Evolutionary conservation across 2,329 filamentous ascomycete genomes (phyloP), one percentile per base, ranked within the genome.

Genomic region (Niveomyces coronatus): DNA sequence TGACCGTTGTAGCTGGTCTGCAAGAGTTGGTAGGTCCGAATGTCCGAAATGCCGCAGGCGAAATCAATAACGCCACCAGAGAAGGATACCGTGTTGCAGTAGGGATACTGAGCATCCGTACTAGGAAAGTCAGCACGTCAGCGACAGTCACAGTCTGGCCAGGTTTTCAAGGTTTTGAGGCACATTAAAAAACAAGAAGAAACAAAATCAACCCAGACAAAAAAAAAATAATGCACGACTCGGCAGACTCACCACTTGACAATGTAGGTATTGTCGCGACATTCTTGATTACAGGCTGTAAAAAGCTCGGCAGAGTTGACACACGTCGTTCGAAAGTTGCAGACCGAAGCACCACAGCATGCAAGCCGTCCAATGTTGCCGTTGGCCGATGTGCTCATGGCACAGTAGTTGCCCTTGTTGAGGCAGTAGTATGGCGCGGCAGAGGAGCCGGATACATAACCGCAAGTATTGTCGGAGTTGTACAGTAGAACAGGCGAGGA

Each of bases 401-500:
- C 60, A 36, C 68, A 71, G 14, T 50, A 57, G 23, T 47, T 49
- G 17, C 43, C 45, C 11, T 27, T 31, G 14, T 34, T 44, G 11
- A 47, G 48, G 44, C 68, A 71, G 10, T 54, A 62, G 45, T 61
- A 67, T 4, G 55, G 55, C 3, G 57, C 60, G 15, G 54, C 64
- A 10, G 55, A 39, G 19, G 53, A 55, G 22, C 61, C 68, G 20
- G 56, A 57, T 27, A 72, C 51, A 47, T 59, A 73, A 44, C 69
- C 70, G 42, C 70, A 73, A 0, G 64, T 70, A 43, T 68, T 67
- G 47, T 71, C 67, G 2, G 65, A 63, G 9, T 60, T 68, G 38
- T 66, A 49, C n/a, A 68, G 55, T 19, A 65, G 33, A 13, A 31
- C 17, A n/a, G 44, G 35, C 14, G 45, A 50, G 15, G 46, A n/a